Base-by-base conservation (phyloP, 768 basidiomycete species). In the Amanita subjunquillea region DNA sequence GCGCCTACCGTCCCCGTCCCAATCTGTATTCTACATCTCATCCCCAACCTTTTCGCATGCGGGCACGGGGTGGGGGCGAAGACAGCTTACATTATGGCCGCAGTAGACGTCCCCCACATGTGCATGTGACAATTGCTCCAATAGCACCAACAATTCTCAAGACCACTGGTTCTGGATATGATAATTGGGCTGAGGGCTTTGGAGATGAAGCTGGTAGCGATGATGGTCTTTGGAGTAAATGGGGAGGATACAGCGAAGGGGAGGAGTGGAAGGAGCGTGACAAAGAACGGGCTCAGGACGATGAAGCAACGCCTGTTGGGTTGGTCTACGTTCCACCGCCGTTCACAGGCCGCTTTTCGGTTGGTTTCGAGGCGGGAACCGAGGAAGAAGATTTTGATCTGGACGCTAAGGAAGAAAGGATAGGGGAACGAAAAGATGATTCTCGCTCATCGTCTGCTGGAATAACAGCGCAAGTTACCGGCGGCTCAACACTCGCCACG, bases 61-160 rank as follows among this genome's bases (percentile, higher is more conserved):
- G 60, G 15, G 30, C 42, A 25, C 44, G 51, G 42, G 47, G 32
- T 4, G 53, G 45, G 25, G 46, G 37, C 12, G 37, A 40, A 15
- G 30, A 12, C 17, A 23, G 27, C 9, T 27, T 34, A 25, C 47
- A 37, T 23, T n/a, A 62, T 40, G 56, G 59, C 30, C 55, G 47
- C n/a, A 27, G 53, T n/a, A 43, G 52, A 36, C 37, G 48, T 32
- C 60, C 66, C 17, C 63, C 44, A 7, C 51, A 37, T n/a, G 36
- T 53, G 1, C 67, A 71, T 56, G 74, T 77, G 41, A 75, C 68
- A 20, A 77, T 75, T 56, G 76, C 69, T 15, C 74, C 69, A 10
- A 77, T 77, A 54, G 72, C 77, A 29, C 79, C 80, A 6, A 94
- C 96, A 4, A 77, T 89, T 43, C 75, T 98, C 57, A 99, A 98